A percentile compares a stretch with the other conserved stretches of the same genome.
Evolutionary conservation across 176 grass and related monocot species (phyloP).

Genomic region (Elymus sibiricus): DNA sequence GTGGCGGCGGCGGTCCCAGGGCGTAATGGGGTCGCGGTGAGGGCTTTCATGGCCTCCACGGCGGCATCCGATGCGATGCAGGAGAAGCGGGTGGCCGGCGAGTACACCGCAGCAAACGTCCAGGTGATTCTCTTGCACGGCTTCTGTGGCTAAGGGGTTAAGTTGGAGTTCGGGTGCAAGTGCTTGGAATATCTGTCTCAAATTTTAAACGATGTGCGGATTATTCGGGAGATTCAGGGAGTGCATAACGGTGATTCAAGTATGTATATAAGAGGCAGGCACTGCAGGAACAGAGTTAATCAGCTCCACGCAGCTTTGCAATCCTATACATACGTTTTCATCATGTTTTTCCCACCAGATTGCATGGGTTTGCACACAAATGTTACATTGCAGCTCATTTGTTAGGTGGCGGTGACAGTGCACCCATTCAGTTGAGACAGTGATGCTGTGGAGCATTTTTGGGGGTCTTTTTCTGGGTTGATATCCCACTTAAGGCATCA

Average conservation of each 20-base stretch:
- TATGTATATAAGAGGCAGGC: too few species aligned
- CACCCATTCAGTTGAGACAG: not conserved
- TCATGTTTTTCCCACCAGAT: not conserved
- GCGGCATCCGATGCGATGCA: conserved; percentile 60
- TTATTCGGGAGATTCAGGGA: not conserved
- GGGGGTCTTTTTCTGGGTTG: not conserved
- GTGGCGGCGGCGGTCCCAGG: not conserved
- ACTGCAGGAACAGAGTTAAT: not conserved
- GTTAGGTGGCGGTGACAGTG: not conserved
- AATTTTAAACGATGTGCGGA: not conserved
- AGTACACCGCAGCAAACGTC: conserved; percentile 82
- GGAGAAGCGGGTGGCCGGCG: conserved; percentile 44
- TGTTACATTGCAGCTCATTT: not conserved
- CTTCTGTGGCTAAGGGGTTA: conserved; percentile 4
- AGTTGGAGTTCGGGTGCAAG: not conserved
- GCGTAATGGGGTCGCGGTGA: conserved; percentile 38
- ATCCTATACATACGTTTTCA: not conserved
- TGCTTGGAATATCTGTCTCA: not conserved
- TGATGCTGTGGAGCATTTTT: not conserved
- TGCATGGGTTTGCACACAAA: not conserved
- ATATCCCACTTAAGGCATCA: not conserved
- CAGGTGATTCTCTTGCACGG: conserved; percentile 51
- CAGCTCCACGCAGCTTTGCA: not conserved
- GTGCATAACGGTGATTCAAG: not conserved
- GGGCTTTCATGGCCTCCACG: conserved; percentile 74